phyloP scores from a whole-genome alignment of 2,329 filamentous ascomycete species.

The Xylariaceae sp. region DNA sequence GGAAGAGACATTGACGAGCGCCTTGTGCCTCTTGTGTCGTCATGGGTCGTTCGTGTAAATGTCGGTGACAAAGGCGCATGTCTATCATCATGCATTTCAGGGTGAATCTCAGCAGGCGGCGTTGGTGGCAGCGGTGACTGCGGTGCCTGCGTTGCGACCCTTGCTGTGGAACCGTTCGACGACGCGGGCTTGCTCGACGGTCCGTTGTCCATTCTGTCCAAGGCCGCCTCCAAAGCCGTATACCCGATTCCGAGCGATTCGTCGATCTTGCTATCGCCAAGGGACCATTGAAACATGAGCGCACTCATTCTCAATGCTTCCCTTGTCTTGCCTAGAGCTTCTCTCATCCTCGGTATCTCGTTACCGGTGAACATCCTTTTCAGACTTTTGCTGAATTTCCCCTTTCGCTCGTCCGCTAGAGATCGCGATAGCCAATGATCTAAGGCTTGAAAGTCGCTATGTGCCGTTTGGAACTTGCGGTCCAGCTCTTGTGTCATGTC shows the following conservation, averaged over 20 bases:
- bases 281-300: slow-evolving; percentile 61
- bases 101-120: too few relatives aligned
- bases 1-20: slow-evolving; percentile 9
- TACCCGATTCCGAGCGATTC: slow-evolving; percentile 63
- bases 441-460: slow-evolving; percentile 59
- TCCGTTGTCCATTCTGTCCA: slow-evolving; percentile 46
- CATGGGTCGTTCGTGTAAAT: not conserved
- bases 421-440: slow-evolving; percentile 60
- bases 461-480: slow-evolving; percentile 58
- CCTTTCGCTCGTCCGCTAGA: slow-evolving; percentile 59
- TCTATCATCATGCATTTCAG: not conserved
- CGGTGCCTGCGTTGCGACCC: not conserved
- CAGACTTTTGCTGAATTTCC: slow-evolving; percentile 57
- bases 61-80: not conserved
- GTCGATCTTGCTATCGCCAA: slow-evolving; percentile 56
- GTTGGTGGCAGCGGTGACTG: not conserved
- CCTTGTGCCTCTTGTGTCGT: not conserved
- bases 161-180: slow-evolving; percentile 18
- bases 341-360: slow-evolving; percentile 57
- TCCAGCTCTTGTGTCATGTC: slow-evolving; percentile 63
- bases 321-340: slow-evolving; percentile 53
- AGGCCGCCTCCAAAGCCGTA: slow-evolving; percentile 60
- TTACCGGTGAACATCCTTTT: slow-evolving; percentile 60
- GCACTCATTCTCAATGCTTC: slow-evolving; percentile 62
- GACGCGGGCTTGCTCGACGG: slow-evolving; percentile 24